These are phyloP conservation scores for Akanthomyces uredinophilus DNA, from an alignment of 2,329 filamentous ascomycete genomes.

Conservation along the genomic window DNA sequence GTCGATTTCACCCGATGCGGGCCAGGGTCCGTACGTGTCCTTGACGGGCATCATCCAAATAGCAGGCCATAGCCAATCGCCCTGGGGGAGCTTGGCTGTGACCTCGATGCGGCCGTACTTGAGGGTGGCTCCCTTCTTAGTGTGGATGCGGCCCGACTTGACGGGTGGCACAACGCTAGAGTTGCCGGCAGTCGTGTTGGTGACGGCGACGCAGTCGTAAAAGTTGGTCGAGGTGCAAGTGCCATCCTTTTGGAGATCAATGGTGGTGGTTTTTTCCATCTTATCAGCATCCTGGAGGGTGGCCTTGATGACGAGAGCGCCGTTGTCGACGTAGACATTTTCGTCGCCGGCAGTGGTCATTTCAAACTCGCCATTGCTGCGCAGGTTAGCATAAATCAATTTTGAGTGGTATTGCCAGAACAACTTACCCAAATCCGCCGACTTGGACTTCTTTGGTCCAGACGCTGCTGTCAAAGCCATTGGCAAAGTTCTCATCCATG, in stretches of 20 bases:
- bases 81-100: conserved; percentile 65
- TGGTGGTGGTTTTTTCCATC: conserved; percentile 59
- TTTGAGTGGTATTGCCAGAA: not conserved
- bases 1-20: conserved; percentile 76
- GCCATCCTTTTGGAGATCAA: conserved; percentile 62
- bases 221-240: conserved; percentile 58
- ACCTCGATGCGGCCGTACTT: conserved; percentile 81
- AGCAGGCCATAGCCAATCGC: conserved; percentile 89
- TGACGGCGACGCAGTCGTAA: conserved; percentile 60
- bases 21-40: conserved; percentile 71
- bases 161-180: conserved; percentile 72
- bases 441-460: conserved; percentile 74
- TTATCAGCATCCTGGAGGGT: conserved; percentile 66
- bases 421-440: conserved; percentile 67
- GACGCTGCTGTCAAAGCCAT: conserved; percentile 51
- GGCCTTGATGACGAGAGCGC: conserved; percentile 68
- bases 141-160: conserved; percentile 73
- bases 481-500: conserved; percentile 58
- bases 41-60: conserved; percentile 82
- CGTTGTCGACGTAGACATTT: conserved; percentile 69
- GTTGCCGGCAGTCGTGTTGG: conserved; percentile 67
- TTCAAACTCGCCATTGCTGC: conserved; percentile 75
- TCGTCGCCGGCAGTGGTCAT: conserved; percentile 66
- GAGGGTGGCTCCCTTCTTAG: conserved; percentile 63
- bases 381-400: conserved; percentile 12